Evolutionary conservation across 495 filamentous ascomycete species (phyloP).

Genomic region (Penicillium diatomitis): DNA sequence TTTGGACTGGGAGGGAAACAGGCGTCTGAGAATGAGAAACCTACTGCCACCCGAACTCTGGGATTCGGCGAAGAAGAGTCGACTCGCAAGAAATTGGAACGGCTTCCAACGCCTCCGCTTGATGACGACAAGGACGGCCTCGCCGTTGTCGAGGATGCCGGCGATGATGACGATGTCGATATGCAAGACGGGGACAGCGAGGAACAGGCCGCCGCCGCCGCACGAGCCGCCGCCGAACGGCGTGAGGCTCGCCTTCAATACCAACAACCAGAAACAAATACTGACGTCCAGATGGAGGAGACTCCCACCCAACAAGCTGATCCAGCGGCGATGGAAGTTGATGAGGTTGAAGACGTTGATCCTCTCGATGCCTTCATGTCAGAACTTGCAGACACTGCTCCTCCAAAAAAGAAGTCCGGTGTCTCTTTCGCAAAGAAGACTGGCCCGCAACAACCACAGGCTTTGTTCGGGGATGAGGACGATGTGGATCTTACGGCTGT

Average conservation of each 20-base stretch:
- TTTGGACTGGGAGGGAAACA: slow-evolving; percentile 72
- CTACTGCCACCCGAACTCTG: slow-evolving; percentile 59
- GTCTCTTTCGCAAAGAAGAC: slow-evolving; percentile 39
- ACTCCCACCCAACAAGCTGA: slow-evolving; percentile 28
- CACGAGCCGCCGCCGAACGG: slow-evolving; percentile 68
- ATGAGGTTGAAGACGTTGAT: slow-evolving; percentile 68
- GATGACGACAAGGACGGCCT: slow-evolving; percentile 53
- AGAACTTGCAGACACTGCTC: slow-evolving; percentile 51
- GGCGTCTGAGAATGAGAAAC: slow-evolving; percentile 53
- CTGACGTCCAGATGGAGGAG: slow-evolving; percentile 37
- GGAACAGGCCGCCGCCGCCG: slow-evolving; percentile 78
- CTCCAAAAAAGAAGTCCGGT: slow-evolving; percentile 28
- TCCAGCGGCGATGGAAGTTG: slow-evolving; percentile 25
- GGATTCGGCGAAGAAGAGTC: slow-evolving; percentile 85
- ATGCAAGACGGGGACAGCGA: slow-evolving; percentile 71
- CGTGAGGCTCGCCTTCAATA: slow-evolving; percentile 60
- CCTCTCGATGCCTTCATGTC: slow-evolving; percentile 96
- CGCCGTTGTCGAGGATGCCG: slow-evolving; percentile 44
- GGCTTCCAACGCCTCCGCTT: slow-evolving; percentile 65
- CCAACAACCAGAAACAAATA: slow-evolving; percentile 24
- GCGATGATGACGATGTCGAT: slow-evolving; percentile 66
- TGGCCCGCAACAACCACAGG: slow-evolving; percentile 54
- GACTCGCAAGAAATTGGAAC: slow-evolving; percentile 76
- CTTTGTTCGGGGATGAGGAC: slow-evolving; percentile 79
- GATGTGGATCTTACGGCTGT: slow-evolving; percentile 68